A percentile compares a stretch with the other conserved stretches of the same genome.
Evolutionary conservation across 139 green algal species (phyloP).

Genomic region (Closterium sp.): DNA sequence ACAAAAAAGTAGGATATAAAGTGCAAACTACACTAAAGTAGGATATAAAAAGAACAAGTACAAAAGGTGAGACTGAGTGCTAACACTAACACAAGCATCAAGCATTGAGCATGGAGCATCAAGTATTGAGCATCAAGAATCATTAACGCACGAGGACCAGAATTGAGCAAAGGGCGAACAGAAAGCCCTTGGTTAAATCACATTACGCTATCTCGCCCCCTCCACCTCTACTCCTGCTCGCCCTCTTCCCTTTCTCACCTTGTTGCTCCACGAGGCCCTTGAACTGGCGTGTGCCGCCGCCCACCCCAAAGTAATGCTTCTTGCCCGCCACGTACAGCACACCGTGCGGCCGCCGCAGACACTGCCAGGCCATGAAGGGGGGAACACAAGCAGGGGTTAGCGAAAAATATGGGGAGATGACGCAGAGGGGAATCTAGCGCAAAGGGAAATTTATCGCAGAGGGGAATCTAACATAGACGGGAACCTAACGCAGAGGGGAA

Average conservation of each 20-base stretch:
- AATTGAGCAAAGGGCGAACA: not conserved
- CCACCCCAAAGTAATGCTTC: constrained; percentile 95
- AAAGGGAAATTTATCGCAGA: no score
- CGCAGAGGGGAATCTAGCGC: no score
- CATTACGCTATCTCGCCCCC: not conserved
- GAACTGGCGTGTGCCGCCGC: constrained; percentile 77
- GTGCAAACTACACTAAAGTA: no score
- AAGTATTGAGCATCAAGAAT: not conserved
- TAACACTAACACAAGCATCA: not conserved
- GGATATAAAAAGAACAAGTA: no score
- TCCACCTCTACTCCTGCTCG: not conserved
- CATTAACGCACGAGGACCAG: not conserved
- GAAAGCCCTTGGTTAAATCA: not conserved
- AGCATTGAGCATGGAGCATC: not conserved
- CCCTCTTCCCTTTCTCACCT: constrained; percentile 18
- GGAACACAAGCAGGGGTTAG: not conserved
- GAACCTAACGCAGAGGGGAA: no score
- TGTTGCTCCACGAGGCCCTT: constrained; percentile 40
- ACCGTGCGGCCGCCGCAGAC: constrained; percentile 54
- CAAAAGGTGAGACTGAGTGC: no score
- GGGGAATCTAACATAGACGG: no score
- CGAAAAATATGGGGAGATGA: no score
- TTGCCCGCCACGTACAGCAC: constrained; percentile 83
- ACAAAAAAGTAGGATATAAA: no score
- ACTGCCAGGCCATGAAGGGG: not conserved